These are phyloP conservation scores for Picea glauca DNA, from an alignment of 75 land plant genomes.

Conservation along the genomic window DNA sequence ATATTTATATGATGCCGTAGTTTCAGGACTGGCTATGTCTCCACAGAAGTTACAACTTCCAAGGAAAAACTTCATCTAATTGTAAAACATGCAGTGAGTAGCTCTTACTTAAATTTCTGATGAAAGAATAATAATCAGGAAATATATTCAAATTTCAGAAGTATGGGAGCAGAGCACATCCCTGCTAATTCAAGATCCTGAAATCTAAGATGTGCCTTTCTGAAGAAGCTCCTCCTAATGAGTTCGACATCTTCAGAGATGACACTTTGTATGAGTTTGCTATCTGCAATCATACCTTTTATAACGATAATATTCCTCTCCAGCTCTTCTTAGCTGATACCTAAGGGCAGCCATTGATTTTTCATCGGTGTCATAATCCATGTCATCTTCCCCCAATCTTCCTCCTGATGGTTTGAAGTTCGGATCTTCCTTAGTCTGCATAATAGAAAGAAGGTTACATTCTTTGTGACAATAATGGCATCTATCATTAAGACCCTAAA, in stretches of 20 bases:
- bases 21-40: background rate
- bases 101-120: background rate
- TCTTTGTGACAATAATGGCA: background rate
- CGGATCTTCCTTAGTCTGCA: conserved; percentile 86
- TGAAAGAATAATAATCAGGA: background rate
- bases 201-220: background rate
- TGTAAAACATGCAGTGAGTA: background rate
- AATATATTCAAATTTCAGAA: background rate
- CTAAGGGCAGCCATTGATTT: conserved; percentile 96
- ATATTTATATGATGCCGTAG: background rate
- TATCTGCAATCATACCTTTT: conserved; percentile 54
- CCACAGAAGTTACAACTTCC: background rate
- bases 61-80: background rate
- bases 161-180: background rate
- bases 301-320: conserved; percentile 81
- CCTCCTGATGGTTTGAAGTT: conserved; percentile 97
- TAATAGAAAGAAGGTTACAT: background rate
- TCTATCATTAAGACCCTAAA: background rate
- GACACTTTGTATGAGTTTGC: background rate
- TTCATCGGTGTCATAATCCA: conserved; percentile 98
- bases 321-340: conserved; percentile 77
- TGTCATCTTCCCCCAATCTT: conserved; percentile 95
- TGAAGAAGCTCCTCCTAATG: background rate
- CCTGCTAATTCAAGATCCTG: background rate
- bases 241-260: background rate